These are phyloP conservation scores for Ascochyta pisi DNA, from an alignment of 2,329 filamentous ascomycete species.

Conservation along the genomic window DNA sequence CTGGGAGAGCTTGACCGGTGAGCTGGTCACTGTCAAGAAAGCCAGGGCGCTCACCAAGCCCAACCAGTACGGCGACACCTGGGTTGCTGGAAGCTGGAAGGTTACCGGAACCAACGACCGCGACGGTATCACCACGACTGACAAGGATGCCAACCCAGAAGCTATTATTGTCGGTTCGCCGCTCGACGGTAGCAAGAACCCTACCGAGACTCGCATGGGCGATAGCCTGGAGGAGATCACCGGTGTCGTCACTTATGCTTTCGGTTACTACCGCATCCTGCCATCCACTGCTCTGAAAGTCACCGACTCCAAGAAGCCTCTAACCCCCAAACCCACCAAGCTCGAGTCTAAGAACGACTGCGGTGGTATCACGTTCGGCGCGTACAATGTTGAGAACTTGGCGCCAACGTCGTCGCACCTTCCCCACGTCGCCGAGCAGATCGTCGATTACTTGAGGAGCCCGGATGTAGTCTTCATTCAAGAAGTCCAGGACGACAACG, in stretches of 20 bases:
- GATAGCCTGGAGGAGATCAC: constrained; percentile 71
- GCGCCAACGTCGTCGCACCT: constrained; percentile 63
- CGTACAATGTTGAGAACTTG: constrained; percentile 76
- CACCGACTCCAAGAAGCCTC: constrained; percentile 53
- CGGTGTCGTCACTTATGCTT: constrained; percentile 70
- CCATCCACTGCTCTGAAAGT: constrained; percentile 66
- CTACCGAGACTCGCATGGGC: constrained; percentile 66
- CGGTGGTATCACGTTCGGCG: constrained; percentile 66
- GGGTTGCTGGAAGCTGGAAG: constrained; percentile 71
- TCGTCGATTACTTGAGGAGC: constrained; percentile 67
- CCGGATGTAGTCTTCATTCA: constrained; percentile 74
- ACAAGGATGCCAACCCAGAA: constrained; percentile 71
- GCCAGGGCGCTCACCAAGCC: constrained; percentile 66
- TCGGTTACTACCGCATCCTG: constrained; percentile 73
- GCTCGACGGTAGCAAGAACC: constrained; percentile 69
- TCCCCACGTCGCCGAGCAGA: constrained; percentile 66
- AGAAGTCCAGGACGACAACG: constrained; percentile 73
- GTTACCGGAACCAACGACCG: constrained; percentile 68
- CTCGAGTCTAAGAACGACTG: constrained; percentile 65
- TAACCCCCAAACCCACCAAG: constrained; percentile 58
- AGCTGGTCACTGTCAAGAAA: constrained; percentile 68
- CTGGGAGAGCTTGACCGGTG: constrained; percentile 73
- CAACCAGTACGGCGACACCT: constrained; percentile 71
- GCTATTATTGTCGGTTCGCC: constrained; percentile 69
- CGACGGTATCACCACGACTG: constrained; percentile 69